Evolutionary conservation across 2,329 filamentous ascomycete species (phyloP).

Genomic region (Penicillium capsulatum): DNA sequence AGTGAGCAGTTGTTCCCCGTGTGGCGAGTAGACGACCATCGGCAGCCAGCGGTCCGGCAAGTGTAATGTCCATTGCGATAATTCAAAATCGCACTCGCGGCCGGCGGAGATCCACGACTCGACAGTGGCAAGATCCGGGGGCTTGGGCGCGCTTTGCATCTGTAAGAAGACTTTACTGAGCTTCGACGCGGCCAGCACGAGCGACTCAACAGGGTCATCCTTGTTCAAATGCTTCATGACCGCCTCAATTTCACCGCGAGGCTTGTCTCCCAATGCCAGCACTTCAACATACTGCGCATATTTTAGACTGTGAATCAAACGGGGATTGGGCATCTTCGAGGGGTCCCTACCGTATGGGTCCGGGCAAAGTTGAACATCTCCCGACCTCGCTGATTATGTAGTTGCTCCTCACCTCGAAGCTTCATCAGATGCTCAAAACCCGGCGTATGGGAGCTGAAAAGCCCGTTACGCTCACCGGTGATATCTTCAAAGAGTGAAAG

Average conservation of each 20-base stretch:
- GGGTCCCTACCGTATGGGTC: conserved; percentile 30
- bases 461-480: conserved; percentile 33
- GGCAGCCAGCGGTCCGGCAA: conserved; percentile 35
- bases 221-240: conserved; percentile 24
- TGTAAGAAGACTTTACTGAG: conserved; percentile 28
- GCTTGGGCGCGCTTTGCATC: conserved; percentile 15
- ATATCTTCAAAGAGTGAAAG: conserved; percentile 40
- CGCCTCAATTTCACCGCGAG: conserved; percentile 29
- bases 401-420: conserved; percentile 29
- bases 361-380: conserved; percentile 38
- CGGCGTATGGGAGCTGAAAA: conserved; percentile 35
- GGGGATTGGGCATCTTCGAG: conserved; percentile 2
- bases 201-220: conserved; percentile 30
- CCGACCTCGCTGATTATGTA: conserved; percentile 29
- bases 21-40: conserved; percentile 27
- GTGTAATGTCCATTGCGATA: conserved; percentile 29
- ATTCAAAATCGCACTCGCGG: conserved; percentile 26
- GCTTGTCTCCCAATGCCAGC: conserved; percentile 31
- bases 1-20: conserved; percentile 30
- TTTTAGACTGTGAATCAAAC: too few species aligned
- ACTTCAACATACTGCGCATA: conserved; percentile 32
- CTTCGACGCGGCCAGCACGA: conserved; percentile 31
- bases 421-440: conserved; percentile 36
- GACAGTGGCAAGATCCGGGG: conserved; percentile 17
- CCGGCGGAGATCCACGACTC: conserved; percentile 23